Conservation (phyloP, 441 rosid genomes). For the Euphorbia celastroides region DNA sequence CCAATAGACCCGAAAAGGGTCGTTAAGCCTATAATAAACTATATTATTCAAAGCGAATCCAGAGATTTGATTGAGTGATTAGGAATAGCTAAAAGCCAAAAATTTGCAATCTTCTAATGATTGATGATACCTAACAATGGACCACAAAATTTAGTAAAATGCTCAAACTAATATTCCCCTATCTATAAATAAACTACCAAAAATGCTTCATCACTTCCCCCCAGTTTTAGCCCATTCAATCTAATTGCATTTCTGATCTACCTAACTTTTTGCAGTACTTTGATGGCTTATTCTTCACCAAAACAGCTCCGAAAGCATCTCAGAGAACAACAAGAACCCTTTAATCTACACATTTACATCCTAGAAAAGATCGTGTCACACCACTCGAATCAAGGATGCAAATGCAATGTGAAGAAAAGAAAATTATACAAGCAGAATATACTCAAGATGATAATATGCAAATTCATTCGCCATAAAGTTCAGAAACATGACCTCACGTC, state of each 20-base stretch:
- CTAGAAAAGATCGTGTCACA: conserved; percentile 18
- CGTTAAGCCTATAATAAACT: not conserved
- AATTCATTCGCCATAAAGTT: conserved; percentile 19
- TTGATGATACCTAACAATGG: conserved; percentile 13
- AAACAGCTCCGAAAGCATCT: conserved; percentile 34
- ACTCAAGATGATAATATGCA: conserved; percentile 24
- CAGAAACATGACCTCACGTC: conserved; percentile 14
- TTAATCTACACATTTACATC: conserved; percentile 22
- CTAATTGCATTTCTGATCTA: not conserved
- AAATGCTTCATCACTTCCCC: not conserved
- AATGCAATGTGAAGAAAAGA: conserved; percentile 15
- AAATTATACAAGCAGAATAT: conserved; percentile 4
- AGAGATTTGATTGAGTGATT: conserved; percentile 7
- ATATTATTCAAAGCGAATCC: conserved; percentile 8
- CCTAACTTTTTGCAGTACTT: conserved; percentile 1
- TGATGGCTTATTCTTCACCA: conserved; percentile 23
- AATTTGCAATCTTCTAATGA: conserved; percentile 23
- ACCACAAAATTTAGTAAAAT: conserved; percentile 7
- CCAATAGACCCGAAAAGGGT: too few species aligned
- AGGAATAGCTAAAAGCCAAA: conserved; percentile 14
- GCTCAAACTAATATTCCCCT: not conserved
- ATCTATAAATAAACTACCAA: not conserved
- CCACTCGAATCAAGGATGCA: conserved; percentile 4
- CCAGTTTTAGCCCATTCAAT: not conserved
- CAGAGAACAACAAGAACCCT: conserved; percentile 33